Conservation (phyloP, 768 basidiomycete genomes). For the Mycena alexandri region DNA sequence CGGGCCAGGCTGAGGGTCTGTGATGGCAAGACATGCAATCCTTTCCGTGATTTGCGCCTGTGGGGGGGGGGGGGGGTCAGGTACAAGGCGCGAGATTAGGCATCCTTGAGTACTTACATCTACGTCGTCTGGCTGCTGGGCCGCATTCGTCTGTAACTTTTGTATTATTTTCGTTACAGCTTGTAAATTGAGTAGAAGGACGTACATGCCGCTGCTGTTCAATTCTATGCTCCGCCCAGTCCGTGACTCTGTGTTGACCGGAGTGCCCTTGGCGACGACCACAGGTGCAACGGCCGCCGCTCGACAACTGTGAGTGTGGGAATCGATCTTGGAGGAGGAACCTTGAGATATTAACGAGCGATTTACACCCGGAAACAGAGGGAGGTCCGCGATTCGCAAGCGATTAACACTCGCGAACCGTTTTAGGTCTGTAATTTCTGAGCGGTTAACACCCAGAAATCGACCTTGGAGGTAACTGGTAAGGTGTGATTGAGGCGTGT, state of each 20-base stretch:
- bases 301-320: not conserved
- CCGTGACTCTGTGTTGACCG: not conserved
- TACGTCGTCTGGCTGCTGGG: too few species aligned
- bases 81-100: not conserved
- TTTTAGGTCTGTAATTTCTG: too few species aligned
- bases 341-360: not conserved
- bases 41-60: not conserved
- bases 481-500: too few species aligned
- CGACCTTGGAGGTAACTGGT: not conserved
- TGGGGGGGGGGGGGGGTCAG: conserved; percentile 9
- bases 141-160: not conserved
- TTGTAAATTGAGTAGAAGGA: conserved; percentile 11
- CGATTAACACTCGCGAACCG: not conserved
- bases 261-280: too few species aligned
- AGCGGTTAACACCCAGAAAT: too few species aligned
- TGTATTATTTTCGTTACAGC: too few species aligned
- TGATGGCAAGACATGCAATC: not conserved
- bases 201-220: not conserved
- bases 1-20: not conserved
- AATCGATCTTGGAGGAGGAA: not conserved
- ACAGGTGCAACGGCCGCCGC: conserved; percentile 4
- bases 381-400: not conserved
- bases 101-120: not conserved
- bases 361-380: not conserved
- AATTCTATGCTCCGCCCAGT: not conserved